Base-by-base conservation (phyloP, 805 yeast genomes). In the Kregervanrija pseudodelftensis region DNA sequence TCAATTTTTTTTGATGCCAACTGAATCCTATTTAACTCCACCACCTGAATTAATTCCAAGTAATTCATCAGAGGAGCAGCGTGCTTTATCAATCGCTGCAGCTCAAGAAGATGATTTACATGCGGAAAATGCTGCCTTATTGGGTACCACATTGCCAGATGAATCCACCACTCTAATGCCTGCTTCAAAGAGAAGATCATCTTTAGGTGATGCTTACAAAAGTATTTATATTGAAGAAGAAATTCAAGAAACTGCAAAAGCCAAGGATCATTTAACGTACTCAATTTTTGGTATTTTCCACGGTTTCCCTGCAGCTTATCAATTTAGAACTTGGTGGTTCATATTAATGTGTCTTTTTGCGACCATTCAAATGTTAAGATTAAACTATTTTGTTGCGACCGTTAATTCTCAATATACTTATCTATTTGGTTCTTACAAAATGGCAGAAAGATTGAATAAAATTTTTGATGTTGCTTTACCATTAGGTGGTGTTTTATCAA, bases 311-410 rank as follows among this genome's bases (percentile, higher is more conserved):
- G 71, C 78, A 9, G 51, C 64, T 33, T 67, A 62, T 45, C 82
- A 76, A 58, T 64, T 76, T 56, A 66, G 63, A 47, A 70, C 80
- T 2, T 73, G 68, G 43, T 76, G 80, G 80, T 76, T 76, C 51
- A 51, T 60, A 37, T 61, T 76, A 37, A 73, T 75, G 64, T 68
- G 77, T 51, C 40, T 64, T 30, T 74, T 74, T 55, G 66, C 77
- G n/a, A 73, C 76, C 15, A 68, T 76, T 47, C 79, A 72, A 60
- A 76, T 76, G 82, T 65, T 76, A 47, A 63, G 81, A 53, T 61
- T 76, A 44, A 76, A 76, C 59, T 76, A 76, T 59, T 76, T 76
- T 57, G 81, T 76, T 41, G 80, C 81, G 17, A 76, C 82, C 13
- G 66, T 76, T 46, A 69, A 72, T 42, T 67, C 80, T n/a, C 82